Conservation (phyloP, 306 rosid species). For the Vigna trinervia region DNA sequence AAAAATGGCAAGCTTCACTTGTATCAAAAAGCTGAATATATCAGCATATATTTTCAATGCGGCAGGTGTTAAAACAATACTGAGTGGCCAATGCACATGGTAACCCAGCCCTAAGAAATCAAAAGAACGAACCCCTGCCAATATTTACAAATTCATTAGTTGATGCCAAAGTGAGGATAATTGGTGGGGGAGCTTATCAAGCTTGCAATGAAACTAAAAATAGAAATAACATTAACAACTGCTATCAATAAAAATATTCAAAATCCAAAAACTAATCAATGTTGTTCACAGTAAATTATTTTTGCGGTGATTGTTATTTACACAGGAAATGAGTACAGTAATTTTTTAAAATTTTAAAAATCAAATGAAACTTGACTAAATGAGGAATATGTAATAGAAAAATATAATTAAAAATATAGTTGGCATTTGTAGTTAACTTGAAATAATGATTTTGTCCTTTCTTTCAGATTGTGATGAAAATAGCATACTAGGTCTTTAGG, state of each 20-base stretch:
- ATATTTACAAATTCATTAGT: constrained; percentile 40
- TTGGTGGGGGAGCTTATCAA: not conserved
- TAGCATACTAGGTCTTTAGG: constrained; percentile 7
- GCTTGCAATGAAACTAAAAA: constrained; percentile 35
- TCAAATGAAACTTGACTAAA: constrained; percentile 4
- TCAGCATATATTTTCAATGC: constrained; percentile 85
- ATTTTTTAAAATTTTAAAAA: not conserved
- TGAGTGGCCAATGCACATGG: constrained; percentile 91
- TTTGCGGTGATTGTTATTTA: constrained; percentile 14
- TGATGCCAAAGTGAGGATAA: constrained; percentile 30
- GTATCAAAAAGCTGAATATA: constrained; percentile 91
- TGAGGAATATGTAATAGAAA: constrained; percentile 2
- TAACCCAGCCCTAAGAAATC: constrained; percentile 96
- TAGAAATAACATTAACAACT: constrained; percentile 36
- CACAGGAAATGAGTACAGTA: constrained; percentile 11
- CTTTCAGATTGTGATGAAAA: constrained; percentile 17
- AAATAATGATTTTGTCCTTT: constrained; percentile 8
- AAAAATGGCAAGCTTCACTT: constrained; percentile 87
- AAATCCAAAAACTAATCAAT: constrained; percentile 17
- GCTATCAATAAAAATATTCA: not conserved
- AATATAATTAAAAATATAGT: constrained; percentile 9
- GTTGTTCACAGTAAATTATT: constrained; percentile 5
- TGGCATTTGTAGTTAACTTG: constrained; percentile 25
- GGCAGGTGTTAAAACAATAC: constrained; percentile 78
- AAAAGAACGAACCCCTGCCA: constrained; percentile 89